These are phyloP conservation scores for Geotrichum ghanense DNA, from an alignment of 805 yeast species.

Conservation along the genomic window DNA sequence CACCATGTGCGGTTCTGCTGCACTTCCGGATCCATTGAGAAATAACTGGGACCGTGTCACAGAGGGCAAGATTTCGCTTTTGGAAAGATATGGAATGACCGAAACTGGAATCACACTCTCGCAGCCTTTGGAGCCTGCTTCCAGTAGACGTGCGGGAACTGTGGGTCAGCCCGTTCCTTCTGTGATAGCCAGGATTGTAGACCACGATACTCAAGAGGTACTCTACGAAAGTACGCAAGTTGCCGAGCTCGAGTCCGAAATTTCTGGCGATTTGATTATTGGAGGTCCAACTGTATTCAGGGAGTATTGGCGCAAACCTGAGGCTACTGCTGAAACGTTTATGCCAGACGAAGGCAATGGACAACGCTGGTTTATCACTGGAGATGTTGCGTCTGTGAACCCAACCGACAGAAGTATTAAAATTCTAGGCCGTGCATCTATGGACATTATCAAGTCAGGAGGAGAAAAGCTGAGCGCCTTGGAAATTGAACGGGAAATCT, in stretches of 20 bases:
- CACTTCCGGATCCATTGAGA: slow-evolving; percentile 24
- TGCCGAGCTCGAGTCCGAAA: slow-evolving; percentile 9
- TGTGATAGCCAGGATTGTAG: slow-evolving; percentile 22
- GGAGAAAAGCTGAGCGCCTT: slow-evolving; percentile 26
- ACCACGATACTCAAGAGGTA: slow-evolving; percentile 16
- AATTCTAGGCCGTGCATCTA: slow-evolving; percentile 30
- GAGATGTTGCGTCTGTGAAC: slow-evolving; percentile 42
- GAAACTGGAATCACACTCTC: slow-evolving; percentile 27
- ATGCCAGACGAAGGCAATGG: slow-evolving; percentile 30
- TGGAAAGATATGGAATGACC: slow-evolving; percentile 28
- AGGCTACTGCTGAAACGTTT: slow-evolving; percentile 36
- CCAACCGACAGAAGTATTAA: slow-evolving; percentile 32
- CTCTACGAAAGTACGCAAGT: slow-evolving; percentile 11
- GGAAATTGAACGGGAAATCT: slow-evolving; percentile 25
- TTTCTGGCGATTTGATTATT: slow-evolving; percentile 39
- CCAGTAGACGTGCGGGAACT: slow-evolving; percentile 18
- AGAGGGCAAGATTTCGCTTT: slow-evolving; percentile 21
- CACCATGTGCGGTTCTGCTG: slow-evolving; percentile 28
- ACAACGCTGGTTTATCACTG: slow-evolving; percentile 41
- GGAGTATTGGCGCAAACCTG: slow-evolving; percentile 37
- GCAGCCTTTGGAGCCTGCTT: slow-evolving; percentile 19
- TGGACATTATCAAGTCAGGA: slow-evolving; percentile 28
- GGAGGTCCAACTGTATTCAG: slow-evolving; percentile 45
- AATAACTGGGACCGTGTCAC: slow-evolving; percentile 20
- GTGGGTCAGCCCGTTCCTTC: slow-evolving; percentile 25